phyloP scores from a whole-genome alignment of 148 eudicot genomes.

The Heliosperma pusillum region DNA sequence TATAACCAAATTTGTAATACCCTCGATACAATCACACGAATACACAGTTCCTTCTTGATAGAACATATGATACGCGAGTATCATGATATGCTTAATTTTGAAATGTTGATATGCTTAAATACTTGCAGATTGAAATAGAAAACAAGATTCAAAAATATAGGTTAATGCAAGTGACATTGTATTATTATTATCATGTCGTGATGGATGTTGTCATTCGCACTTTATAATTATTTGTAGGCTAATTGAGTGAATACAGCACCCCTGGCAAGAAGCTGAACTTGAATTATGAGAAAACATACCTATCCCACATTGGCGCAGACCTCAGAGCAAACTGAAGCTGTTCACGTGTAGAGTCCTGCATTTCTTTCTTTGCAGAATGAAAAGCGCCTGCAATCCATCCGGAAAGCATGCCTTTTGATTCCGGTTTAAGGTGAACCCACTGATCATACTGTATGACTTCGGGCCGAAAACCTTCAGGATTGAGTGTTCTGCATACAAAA shows the following conservation, averaged over 20 bases:
- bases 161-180: not conserved
- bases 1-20: not conserved
- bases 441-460: conserved; percentile 90
- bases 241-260: not conserved
- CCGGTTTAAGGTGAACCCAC: conserved; percentile 67
- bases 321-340: conserved; percentile 60
- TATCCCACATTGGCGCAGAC: conserved; percentile 90
- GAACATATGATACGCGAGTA: no score
- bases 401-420: conserved; percentile 45
- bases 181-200: not conserved
- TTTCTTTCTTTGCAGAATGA: conserved; percentile 58
- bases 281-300: conserved; percentile 38
- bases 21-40: not conserved
- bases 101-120: no score
- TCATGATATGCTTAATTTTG: not conserved
- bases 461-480: conserved; percentile 52
- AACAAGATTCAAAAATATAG: not conserved
- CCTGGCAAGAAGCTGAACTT: not conserved
- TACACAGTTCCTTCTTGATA: no score
- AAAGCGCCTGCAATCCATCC: conserved; percentile 84
- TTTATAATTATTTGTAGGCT: not conserved
- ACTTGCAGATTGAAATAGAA: not conserved
- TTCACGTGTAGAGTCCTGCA: conserved; percentile 62
- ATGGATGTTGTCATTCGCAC: not conserved
- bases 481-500: conserved; percentile 45